Base-by-base conservation (phyloP, 371 early-diverging fungal species). In the Mucor piriformis region DNA sequence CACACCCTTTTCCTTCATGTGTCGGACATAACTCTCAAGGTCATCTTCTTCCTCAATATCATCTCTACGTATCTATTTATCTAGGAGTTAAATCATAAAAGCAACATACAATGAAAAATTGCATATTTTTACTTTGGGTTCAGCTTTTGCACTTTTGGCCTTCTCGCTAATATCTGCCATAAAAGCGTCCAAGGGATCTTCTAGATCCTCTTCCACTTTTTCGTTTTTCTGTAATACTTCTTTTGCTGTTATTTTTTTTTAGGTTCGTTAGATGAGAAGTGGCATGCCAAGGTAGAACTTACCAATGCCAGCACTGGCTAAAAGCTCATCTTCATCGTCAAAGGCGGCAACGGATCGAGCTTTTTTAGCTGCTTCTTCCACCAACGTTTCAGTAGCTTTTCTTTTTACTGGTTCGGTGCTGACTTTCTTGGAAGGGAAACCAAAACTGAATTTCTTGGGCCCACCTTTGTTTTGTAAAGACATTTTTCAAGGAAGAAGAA, bases 121-220 rank as follows among this genome's bases (percentile, higher is more conserved):
- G n/a, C n/a, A n/a, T n/a, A n/a, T n/a, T 35, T 64, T 59, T 80
- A 68, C 79, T 76, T 73, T 81, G 20, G 73, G 75, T 56, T 77
- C 79, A 46, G 67, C 53, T 44, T 73, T 81, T 49, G 81, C 69
- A 32, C 74, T 67, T 33, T 81, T 76, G 6, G 83, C 88, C 52
- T 87, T 78, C 25, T 83, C 74, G 55, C 77, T 81, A 54, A 93
- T 91, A 27, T 81, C 86, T 3, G 90, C 86, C 95, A 95, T 95
- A 69, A 94, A 95, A 1, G 94, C 92, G 53, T 95, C 95, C 50
- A 95, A 72, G 11, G 91, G 91, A 77, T 95, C 94, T 11, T 86
- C 88, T 3, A 6, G 29, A 29, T 88, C 92, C 0, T 86, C 88
- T 2, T 79, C 82, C 0, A 78, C 79, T 33, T 24, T 34, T 49